Conservation (phyloP, 345 rosid genomes). For the Cochlearia excelsa region DNA sequence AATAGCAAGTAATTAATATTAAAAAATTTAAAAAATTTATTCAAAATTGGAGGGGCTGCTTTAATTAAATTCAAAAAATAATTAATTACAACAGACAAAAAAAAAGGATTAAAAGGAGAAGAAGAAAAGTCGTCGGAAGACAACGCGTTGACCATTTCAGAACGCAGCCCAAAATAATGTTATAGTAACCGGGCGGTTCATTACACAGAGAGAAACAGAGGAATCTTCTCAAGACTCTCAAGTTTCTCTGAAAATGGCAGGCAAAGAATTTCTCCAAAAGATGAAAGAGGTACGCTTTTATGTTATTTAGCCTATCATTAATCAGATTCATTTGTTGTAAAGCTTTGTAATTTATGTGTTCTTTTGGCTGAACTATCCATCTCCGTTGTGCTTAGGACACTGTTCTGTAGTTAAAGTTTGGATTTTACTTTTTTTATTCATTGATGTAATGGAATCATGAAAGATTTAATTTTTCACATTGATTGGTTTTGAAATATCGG, state of each 20-base stretch:
- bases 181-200: not conserved
- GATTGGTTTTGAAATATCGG: not conserved
- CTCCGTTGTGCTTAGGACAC: slow-evolving; percentile 2
- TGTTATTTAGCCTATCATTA: not conserved
- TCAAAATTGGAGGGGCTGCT: no score
- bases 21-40: no score
- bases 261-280: slow-evolving; percentile 69
- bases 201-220: not conserved
- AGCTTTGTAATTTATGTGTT: not conserved
- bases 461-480: not conserved
- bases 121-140: not conserved
- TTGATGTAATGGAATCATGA: not conserved
- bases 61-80: no score
- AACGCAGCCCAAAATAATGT: not conserved
- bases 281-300: slow-evolving; percentile 49
- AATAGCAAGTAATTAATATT: no score
- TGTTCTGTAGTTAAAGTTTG: not conserved
- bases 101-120: not conserved
- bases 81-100: no score
- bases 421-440: not conserved
- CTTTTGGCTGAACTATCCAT: not conserved
- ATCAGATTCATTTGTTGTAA: no score
- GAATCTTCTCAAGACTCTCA: not conserved
- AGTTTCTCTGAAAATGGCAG: slow-evolving; percentile 24
- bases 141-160: not conserved